phyloP scores from a whole-genome alignment of 192 early-diverging fungal species.

The Helicostylum pulchrum region DNA sequence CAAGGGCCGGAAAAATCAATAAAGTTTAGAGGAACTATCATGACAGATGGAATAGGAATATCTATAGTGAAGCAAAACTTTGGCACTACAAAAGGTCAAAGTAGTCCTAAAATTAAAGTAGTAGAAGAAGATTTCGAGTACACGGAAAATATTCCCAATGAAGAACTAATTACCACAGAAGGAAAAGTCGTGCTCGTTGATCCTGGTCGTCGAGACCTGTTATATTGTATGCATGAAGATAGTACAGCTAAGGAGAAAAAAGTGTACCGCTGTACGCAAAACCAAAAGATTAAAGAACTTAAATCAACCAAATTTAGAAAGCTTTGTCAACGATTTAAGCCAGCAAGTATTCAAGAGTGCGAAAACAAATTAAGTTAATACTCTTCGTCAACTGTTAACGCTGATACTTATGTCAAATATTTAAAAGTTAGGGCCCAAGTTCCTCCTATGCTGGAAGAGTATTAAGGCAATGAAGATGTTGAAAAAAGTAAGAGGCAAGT shows the following conservation, averaged over 20 bases:
- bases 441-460: not conserved
- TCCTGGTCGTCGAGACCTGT: not conserved
- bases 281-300: not conserved
- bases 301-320: not conserved
- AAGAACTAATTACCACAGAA: no score
- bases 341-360: not conserved
- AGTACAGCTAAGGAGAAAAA: not conserved
- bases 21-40: no score
- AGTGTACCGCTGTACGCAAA: not conserved
- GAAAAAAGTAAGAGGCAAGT: not conserved
- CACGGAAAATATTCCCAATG: no score
- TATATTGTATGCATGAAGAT: conserved; percentile 4
- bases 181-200: not conserved
- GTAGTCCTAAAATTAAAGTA: no score
- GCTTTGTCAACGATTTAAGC: not conserved
- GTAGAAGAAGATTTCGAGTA: no score
- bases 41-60: no score
- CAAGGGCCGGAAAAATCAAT: no score
- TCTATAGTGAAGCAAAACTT: no score
- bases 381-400: not conserved
- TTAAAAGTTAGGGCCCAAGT: not conserved
- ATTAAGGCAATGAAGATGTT: not conserved
- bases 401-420: not conserved
- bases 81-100: no score
- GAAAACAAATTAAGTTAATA: not conserved